These are phyloP conservation scores for Canavalia ensiformis DNA, from an alignment of 306 rosid genomes.

Conservation along the genomic window DNA sequence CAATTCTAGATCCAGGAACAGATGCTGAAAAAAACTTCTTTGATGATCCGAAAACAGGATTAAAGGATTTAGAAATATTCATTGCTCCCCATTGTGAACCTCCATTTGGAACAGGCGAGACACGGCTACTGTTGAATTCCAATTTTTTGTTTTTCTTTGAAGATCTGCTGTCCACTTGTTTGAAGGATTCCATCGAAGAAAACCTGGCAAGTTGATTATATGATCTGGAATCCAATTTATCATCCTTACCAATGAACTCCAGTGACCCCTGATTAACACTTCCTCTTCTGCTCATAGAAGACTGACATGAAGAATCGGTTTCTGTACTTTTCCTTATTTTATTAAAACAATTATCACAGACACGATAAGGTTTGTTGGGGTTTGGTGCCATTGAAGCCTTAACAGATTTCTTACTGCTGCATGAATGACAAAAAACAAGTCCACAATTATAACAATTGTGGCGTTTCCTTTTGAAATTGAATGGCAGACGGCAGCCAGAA, in stretches of 20 bases:
- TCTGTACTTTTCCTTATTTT: constrained; percentile 84
- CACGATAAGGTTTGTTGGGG: constrained; percentile 98
- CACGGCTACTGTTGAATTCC: constrained; percentile 97
- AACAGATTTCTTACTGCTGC: constrained; percentile 95
- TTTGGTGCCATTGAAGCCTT: constrained; percentile 99
- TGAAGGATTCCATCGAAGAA: constrained; percentile 84
- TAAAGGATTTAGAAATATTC: constrained; percentile 88
- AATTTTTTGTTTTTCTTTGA: constrained; percentile 95
- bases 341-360: constrained; percentile 91
- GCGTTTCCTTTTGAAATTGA: constrained; percentile 96
- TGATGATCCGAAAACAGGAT: constrained; percentile 98
- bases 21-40: constrained; percentile 99
- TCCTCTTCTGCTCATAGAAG: constrained; percentile 94
- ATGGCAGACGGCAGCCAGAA: constrained; percentile 95
- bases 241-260: constrained; percentile 80
- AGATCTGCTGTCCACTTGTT: constrained; percentile 84
- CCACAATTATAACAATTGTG: constrained; percentile 98
- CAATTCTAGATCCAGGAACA: constrained; percentile 99
- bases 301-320: constrained; percentile 78
- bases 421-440: constrained; percentile 97
- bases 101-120: constrained; percentile 93
- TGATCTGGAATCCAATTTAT: constrained; percentile 82
- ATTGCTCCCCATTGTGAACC: constrained; percentile 94
- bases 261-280: constrained; percentile 78
- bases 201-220: constrained; percentile 78